These are phyloP conservation scores for Sabuloglossum arenarium DNA, from an alignment of 495 filamentous ascomycete species.

Conservation along the genomic window DNA sequence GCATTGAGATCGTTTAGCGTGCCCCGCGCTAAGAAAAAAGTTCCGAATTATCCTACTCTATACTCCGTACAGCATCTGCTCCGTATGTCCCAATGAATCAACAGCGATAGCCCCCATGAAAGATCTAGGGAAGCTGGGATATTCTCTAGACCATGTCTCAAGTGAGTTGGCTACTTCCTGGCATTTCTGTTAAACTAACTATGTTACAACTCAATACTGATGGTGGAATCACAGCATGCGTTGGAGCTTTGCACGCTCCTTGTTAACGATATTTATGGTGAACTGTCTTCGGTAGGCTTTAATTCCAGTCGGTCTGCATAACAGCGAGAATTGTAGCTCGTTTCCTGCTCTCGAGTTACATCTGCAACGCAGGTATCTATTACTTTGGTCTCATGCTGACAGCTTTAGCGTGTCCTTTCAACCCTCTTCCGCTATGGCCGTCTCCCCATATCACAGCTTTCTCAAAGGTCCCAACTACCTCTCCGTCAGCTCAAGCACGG, in stretches of 20 bases:
- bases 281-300: conserved; percentile 55
- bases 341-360: not conserved
- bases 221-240: conserved; percentile 27
- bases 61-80: not conserved
- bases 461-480: conserved; percentile 42
- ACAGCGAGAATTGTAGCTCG: not conserved
- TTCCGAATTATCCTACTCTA: not conserved
- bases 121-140: conserved; percentile 4
- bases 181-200: conserved; percentile 8
- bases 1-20: not conserved
- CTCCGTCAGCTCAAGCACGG: conserved; percentile 52
- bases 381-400: not conserved
- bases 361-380: not conserved
- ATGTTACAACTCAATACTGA: not conserved
- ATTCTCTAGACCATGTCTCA: conserved; percentile 26
- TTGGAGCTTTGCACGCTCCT: conserved; percentile 75
- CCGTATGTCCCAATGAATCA: conserved; percentile 3
- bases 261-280: conserved; percentile 73
- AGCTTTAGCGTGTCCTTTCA: conserved; percentile 36
- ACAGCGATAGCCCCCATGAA: conserved; percentile 1
- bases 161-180: conserved; percentile 20
- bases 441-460: conserved; percentile 43
- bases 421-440: conserved; percentile 58
- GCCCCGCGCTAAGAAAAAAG: not conserved
- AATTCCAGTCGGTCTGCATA: not conserved